Conservation (phyloP, 805 yeast genomes). For the Candida vaughaniae region DNA sequence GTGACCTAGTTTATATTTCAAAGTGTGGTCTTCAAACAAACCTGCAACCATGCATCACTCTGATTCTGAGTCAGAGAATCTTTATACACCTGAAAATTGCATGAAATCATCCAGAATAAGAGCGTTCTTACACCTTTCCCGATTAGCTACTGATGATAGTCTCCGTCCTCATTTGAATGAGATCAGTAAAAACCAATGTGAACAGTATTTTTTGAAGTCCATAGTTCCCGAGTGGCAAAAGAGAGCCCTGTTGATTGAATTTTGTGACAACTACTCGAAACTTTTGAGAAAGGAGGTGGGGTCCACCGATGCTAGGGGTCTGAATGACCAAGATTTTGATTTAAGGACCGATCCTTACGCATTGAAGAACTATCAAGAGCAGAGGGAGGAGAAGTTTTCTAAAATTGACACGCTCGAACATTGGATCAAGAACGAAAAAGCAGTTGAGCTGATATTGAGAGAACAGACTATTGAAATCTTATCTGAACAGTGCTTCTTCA, state of each 20-base stretch:
- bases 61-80: too few relatives aligned
- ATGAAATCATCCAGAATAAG: constrained; percentile 31
- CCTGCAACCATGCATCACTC: too few relatives aligned
- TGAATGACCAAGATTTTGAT: constrained; percentile 17
- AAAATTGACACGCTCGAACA: constrained; percentile 29
- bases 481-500: constrained; percentile 36
- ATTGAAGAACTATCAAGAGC: constrained; percentile 19
- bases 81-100: constrained; percentile 34
- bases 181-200: constrained; percentile 22
- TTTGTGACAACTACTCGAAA: constrained; percentile 28
- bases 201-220: constrained; percentile 22
- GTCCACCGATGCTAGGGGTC: neutral
- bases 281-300: constrained; percentile 19
- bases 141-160: constrained; percentile 41
- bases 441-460: constrained; percentile 33
- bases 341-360: constrained; percentile 43
- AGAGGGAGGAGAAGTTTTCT: constrained; percentile 21
- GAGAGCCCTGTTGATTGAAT: constrained; percentile 28
- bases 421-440: constrained; percentile 37
- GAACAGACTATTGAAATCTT: constrained; percentile 32
- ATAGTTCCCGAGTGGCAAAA: constrained; percentile 39
- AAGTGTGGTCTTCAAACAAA: constrained; percentile 6
- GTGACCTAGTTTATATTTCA: too few relatives aligned
- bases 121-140: constrained; percentile 37
- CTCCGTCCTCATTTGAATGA: constrained; percentile 39